Evolutionary conservation across 495 filamentous ascomycete genomes (phyloP).

Genomic region (Tuber indicum): DNA sequence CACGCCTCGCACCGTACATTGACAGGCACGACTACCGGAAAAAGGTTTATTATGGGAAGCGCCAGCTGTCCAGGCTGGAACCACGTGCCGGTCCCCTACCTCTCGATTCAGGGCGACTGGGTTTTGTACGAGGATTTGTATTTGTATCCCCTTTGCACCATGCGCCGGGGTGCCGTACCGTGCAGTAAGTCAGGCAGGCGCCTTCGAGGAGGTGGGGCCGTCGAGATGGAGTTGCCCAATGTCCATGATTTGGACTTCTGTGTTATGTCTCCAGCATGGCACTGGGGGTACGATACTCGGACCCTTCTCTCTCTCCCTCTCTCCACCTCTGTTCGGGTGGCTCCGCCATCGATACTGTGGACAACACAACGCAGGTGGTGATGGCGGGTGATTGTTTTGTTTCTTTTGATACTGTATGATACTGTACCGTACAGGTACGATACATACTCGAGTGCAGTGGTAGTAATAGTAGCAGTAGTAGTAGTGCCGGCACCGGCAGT

Average conservation of each 20-base stretch:
- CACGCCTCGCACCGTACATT: constrained; percentile 18
- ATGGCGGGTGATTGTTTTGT: not conserved
- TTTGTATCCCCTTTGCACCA: not conserved
- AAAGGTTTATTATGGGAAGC: not conserved
- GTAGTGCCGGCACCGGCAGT: not conserved
- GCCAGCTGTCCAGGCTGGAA: not conserved
- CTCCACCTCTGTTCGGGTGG: not conserved
- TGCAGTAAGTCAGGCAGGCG: not conserved
- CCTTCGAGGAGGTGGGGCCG: not conserved
- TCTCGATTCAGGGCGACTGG: not conserved
- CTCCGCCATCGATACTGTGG: not conserved
- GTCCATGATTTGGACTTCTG: not conserved
- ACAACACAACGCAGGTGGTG: not conserved
- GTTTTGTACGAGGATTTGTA: not conserved
- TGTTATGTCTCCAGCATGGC: not conserved
- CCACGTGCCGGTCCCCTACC: not conserved
- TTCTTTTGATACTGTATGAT: not conserved
- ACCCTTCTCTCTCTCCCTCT: not conserved
- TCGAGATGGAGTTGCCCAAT: not conserved
- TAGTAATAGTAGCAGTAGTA: not conserved
- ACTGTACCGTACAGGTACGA: not conserved
- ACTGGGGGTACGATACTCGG: not conserved
- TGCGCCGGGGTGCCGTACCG: not conserved
- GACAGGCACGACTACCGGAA: constrained; percentile 10
- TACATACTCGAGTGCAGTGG: not conserved